phyloP scores from a whole-genome alignment of 2,329 filamentous ascomycete species.

The Furcasterigmium furcatum region DNA sequence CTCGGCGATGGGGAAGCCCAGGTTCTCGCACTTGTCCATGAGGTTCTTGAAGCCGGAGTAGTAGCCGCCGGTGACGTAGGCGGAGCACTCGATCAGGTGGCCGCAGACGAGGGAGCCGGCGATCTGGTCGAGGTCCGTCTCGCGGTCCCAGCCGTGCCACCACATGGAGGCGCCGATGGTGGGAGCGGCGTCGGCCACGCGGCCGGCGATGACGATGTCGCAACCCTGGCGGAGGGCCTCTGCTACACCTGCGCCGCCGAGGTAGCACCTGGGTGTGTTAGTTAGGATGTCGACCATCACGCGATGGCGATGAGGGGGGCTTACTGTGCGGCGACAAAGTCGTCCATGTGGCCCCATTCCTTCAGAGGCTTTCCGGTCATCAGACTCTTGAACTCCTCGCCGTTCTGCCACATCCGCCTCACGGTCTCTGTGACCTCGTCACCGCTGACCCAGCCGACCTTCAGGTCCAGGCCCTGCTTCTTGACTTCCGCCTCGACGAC shows the following conservation, averaged over 20 bases:
- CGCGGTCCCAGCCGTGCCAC: conserved; percentile 50
- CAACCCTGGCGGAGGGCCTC: conserved; percentile 24
- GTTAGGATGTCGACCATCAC: neutral
- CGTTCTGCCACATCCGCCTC: conserved; percentile 13
- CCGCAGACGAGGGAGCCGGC: conserved; percentile 48
- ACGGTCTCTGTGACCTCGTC: conserved; percentile 29
- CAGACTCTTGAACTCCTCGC: conserved; percentile 18
- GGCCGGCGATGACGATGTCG: conserved; percentile 45
- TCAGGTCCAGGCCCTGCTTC: conserved; percentile 20
- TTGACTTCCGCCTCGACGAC: conserved; percentile 25
- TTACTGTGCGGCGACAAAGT: conserved; percentile 7
- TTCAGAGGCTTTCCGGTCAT: conserved; percentile 18
- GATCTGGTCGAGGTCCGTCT: conserved; percentile 44
- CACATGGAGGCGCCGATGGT: conserved; percentile 54
- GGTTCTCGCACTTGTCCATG: conserved; percentile 34
- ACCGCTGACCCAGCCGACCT: conserved; percentile 32
- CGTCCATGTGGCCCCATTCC: conserved; percentile 17
- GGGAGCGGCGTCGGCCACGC: conserved; percentile 44
- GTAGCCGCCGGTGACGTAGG: conserved; percentile 52
- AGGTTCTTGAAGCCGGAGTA: conserved; percentile 45
- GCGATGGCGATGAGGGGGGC: fast-evolving
- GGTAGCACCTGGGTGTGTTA: conserved; percentile 10
- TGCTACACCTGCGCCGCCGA: conserved; percentile 12
- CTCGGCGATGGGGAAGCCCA: conserved; percentile 47
- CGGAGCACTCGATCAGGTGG: conserved; percentile 51